These are phyloP conservation scores for Notholithocarpus densiflorus DNA, from an alignment of 306 rosid genomes.

Conservation along the genomic window DNA sequence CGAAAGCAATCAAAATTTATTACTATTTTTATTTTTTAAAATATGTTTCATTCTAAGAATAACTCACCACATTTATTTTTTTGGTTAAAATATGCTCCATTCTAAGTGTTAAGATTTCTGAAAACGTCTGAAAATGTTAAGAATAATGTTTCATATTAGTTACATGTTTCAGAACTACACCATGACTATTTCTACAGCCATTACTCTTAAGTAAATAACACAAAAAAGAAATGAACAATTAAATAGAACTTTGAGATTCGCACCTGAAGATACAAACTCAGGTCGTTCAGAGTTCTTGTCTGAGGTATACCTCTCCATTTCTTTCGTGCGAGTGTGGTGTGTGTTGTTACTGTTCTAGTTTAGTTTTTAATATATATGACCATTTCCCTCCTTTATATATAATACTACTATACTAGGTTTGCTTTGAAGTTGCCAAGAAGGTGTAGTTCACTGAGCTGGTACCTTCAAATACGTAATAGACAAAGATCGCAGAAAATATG, in stretches of 20 bases:
- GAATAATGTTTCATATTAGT: no score
- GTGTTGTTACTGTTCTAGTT: background rate
- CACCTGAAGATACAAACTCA: background rate
- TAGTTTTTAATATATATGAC: background rate
- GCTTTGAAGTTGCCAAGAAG: constrained; percentile 12
- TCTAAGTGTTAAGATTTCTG: no score
- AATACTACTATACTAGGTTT: constrained; percentile 30
- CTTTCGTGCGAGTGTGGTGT: background rate
- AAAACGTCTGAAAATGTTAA: no score
- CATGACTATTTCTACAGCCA: no score
- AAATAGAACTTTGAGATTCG: background rate
- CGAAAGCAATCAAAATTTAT: no score
- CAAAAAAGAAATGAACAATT: background rate
- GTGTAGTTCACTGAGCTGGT: constrained; percentile 1
- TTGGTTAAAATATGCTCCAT: no score
- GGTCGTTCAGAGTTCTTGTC: background rate
- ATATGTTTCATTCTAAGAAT: no score
- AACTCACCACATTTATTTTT: no score
- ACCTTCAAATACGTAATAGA: constrained; percentile 31
- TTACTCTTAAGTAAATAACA: no score
- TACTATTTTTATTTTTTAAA: no score
- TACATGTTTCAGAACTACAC: no score
- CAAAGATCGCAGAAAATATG: constrained; percentile 21
- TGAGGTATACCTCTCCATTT: background rate
- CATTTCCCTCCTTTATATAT: constrained; percentile 27